phyloP scores from a whole-genome alignment of 2,329 filamentous ascomycete genomes.

The Fusarium odoratissimum region DNA sequence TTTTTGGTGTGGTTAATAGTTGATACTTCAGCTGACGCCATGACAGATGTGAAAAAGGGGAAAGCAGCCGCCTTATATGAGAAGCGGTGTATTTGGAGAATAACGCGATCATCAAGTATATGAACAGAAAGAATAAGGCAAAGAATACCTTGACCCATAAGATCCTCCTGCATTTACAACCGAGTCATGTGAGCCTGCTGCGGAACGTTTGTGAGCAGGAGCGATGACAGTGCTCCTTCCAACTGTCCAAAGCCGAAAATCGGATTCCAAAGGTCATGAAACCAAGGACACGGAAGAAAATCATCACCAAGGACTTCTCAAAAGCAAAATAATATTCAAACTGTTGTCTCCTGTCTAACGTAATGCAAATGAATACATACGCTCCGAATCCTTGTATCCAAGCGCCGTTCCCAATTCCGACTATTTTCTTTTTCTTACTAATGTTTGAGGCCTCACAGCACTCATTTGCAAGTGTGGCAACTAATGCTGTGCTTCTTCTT shows the following conservation, averaged over 20 bases:
- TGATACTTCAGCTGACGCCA: slow-evolving; percentile 36
- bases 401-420: slow-evolving; percentile 28
- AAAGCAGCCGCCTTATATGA: background rate
- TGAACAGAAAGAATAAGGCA: background rate
- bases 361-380: slow-evolving; percentile 34
- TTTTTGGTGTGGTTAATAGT: slow-evolving; percentile 38
- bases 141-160: background rate
- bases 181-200: slow-evolving; percentile 16
- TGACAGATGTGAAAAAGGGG: slow-evolving; percentile 7
- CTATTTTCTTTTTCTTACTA: slow-evolving; percentile 22
- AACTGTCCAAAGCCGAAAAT: background rate
- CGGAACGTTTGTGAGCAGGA: slow-evolving; percentile 3
- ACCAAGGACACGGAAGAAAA: background rate
- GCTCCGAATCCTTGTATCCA: slow-evolving; percentile 24
- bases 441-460: slow-evolving; percentile 5
- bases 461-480: background rate
- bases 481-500: background rate
- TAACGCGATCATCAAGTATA: background rate
- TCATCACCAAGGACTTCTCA: background rate
- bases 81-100: background rate
- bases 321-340: background rate
- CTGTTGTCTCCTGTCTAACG: slow-evolving; percentile 32
- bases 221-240: slow-evolving; percentile 11
- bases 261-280: background rate
- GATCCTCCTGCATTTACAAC: background rate